Percentiles rank a stretch among this genome's conserved stretches.
Conservation (phyloP, 2,329 filamentous ascomycete species). For the Pseudogymnoascus sp. region DNA sequence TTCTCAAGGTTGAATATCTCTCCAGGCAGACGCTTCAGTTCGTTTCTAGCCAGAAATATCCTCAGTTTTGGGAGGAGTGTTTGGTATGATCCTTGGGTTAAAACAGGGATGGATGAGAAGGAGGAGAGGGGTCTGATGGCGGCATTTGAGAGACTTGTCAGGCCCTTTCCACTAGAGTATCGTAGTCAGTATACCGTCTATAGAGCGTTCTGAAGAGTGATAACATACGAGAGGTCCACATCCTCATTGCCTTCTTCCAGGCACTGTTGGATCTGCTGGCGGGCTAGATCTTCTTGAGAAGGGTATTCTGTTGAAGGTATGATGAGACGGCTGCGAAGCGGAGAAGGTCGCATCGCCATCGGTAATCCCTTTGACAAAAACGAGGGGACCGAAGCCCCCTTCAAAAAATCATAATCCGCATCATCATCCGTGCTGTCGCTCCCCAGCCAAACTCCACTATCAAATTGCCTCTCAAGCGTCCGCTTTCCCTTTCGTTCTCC, state of each 20-base stretch:
- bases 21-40: slow-evolving; percentile 45
- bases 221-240: slow-evolving; percentile 52
- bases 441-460: slow-evolving; percentile 62
- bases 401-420: slow-evolving; percentile 26
- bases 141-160: slow-evolving; percentile 46
- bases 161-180: slow-evolving; percentile 14
- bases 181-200: background rate
- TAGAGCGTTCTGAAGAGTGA: background rate
- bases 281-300: slow-evolving; percentile 36
- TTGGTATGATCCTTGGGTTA: slow-evolving; percentile 36
- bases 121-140: slow-evolving; percentile 48
- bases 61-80: slow-evolving; percentile 50
- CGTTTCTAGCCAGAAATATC: slow-evolving; percentile 53
- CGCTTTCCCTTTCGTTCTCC: slow-evolving; percentile 33
- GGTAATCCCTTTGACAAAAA: background rate
- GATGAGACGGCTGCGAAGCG: background rate
- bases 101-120: slow-evolving; percentile 33
- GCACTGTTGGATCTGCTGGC: slow-evolving; percentile 40
- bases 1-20: slow-evolving; percentile 53
- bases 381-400: slow-evolving; percentile 4
- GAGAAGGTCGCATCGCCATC: background rate
- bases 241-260: slow-evolving; percentile 50
- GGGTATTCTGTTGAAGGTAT: slow-evolving; percentile 1
- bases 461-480: slow-evolving; percentile 48
- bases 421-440: slow-evolving; percentile 47